These are phyloP conservation scores for Wickerhamiella domercqiae DNA, from an alignment of 805 yeast genomes.

Conservation along the genomic window DNA sequence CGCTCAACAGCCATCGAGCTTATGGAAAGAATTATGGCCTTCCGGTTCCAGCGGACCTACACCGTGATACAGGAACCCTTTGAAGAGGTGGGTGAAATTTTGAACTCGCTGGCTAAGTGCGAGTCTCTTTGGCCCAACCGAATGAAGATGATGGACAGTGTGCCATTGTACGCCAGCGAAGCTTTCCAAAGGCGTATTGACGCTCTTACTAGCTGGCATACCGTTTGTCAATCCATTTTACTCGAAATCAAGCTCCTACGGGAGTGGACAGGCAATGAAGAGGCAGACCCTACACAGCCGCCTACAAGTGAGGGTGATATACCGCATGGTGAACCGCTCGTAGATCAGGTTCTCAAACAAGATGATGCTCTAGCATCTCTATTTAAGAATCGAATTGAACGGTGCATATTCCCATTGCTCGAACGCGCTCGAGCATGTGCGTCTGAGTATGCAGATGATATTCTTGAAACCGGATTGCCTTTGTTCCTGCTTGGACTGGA, in stretches of 20 bases:
- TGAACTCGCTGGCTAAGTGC: slow-evolving; percentile 48
- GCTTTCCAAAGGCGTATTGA: slow-evolving; percentile 54
- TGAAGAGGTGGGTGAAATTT: slow-evolving; percentile 37
- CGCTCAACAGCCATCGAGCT: slow-evolving; percentile 60
- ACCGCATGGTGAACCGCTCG: slow-evolving; percentile 48
- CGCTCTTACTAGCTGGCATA: slow-evolving; percentile 72
- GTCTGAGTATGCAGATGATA: slow-evolving; percentile 42
- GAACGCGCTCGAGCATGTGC: slow-evolving; percentile 64
- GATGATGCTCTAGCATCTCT: slow-evolving; percentile 34
- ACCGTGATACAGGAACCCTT: slow-evolving; percentile 25
- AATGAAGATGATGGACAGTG: slow-evolving; percentile 63
- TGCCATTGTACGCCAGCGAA: slow-evolving; percentile 50
- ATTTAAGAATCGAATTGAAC: slow-evolving; percentile 53
- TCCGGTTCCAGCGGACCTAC: slow-evolving; percentile 32
- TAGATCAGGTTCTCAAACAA: slow-evolving; percentile 61
- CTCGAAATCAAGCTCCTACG: slow-evolving; percentile 45
- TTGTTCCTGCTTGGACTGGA: slow-evolving; percentile 41
- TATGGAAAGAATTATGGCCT: slow-evolving; percentile 51
- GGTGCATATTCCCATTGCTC: slow-evolving; percentile 65
- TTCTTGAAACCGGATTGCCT: slow-evolving; percentile 53
- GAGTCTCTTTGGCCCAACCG: slow-evolving; percentile 67
- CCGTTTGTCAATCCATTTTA: slow-evolving; percentile 54
- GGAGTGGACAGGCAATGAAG: slow-evolving; percentile 75
- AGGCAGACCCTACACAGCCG: slow-evolving; percentile 41
- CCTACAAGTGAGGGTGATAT: slow-evolving; percentile 32